Evolutionary conservation across 2,329 filamentous ascomycete genomes (phyloP), one percentile per base, ranked within the genome.

Genomic region (Talaromyces pinophilus): DNA sequence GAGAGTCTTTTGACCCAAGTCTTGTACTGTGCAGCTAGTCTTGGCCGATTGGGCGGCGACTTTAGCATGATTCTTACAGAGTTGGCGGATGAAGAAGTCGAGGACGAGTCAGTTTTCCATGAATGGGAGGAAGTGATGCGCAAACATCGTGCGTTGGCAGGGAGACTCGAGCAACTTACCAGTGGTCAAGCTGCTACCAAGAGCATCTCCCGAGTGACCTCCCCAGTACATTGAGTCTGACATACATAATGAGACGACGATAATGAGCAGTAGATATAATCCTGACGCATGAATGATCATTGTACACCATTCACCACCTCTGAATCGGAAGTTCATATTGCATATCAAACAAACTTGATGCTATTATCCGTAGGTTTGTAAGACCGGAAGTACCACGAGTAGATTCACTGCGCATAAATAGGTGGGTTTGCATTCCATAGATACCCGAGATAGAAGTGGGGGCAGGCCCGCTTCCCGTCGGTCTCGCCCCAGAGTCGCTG

Each of bases 1-100:
- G 94, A 98, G 75, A 96, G 92, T 74, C 84, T 98, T 64, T 81
- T 97, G 44, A 98, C 93, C 0, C 94, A 98, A 76, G 91, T 97
- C 0, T 81, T 98, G 8, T 98, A 97, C 78, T 96, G 93, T 72
- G 93, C 94, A 0, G 92, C 92, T 55, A 97, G 93, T 79, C 81
- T 99, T 59, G 94, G 94, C 0, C 86, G 95, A 57, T 81, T 98
- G 0, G 95, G 95, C 1, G 93, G 92, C 1, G 95, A 99, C 77
- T 99, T 99, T 78, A 90, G 93, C 65, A 86, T 97, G 82, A 87
- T 97, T 70, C 84, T 98, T 66, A 92, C 93, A 0, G 73, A 87
- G 44, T 72, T 89, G 10, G 73, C 72, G 5, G 75, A 75, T 0
- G 76, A 77, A n/a, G 74, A 76, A 81, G 85, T 68, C 88, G 69